Base-by-base conservation (phyloP, 805 yeast species). In the Ogataea saltuana region DNA sequence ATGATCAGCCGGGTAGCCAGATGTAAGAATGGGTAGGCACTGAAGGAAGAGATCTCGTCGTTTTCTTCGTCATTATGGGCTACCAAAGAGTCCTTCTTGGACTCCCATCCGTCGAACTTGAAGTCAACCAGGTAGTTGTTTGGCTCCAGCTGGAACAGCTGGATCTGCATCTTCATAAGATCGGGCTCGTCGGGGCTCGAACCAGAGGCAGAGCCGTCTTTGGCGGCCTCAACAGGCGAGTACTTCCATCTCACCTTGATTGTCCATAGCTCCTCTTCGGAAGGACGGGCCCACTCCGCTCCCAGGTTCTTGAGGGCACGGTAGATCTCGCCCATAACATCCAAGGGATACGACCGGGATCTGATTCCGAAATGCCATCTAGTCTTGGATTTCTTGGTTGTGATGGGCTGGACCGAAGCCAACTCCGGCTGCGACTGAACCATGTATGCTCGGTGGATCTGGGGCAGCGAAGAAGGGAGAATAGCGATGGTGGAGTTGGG, bases 311-410 rank as follows among this genome's bases (percentile, higher is more conserved):
- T 87, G 60, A 93, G 72, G 1, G 98, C 98, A 35, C 97, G 75
- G 67, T 93, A 93, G 33, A 93, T 90, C 63, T 93, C 99, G 20
- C 97, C 97, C 98, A 93, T 93, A 3, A 93, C 99, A 64, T 93
- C 99, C 55, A 93, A 72, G 25, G 99, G 98, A 61, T 93, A 93
- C 1, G 97, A 88, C 57, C 97, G 76, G 7, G 97, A 88, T 61
- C 99, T 75, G 48, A 93, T 93, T 52, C 99, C 99, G 61, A 93
- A 93, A 71, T 93, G 99, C 99, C 99, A 93, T 65, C 96, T 81
- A 6, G 96, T 88, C 66, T 89, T 91, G 48, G 91, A 85, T 63
- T 88, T 88, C 64, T 91, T 89, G 35, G 85, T 74, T 0, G 77
- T 66, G 39, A 81, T 75, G 6, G 79, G 68, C 31, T 69, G 70